phyloP scores from a whole-genome alignment of 768 basidiomycete genomes.

The Suillus plorans region DNA sequence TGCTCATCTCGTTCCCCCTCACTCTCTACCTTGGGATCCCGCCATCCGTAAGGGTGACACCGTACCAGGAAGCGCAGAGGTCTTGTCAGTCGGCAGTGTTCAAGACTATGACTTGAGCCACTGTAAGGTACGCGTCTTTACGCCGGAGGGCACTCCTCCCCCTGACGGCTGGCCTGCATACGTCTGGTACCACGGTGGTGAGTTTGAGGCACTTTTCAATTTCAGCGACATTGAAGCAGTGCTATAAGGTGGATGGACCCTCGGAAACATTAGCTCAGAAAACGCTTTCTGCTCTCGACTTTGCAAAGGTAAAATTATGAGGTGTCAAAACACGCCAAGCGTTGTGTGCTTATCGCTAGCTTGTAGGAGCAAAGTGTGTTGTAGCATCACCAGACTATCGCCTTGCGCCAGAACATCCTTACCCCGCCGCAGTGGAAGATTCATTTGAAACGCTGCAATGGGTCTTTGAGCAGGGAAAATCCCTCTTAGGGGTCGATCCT shows the following conservation, averaged over 20 bases:
- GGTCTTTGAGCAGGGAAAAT: constrained; percentile 40
- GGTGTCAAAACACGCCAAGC: not conserved
- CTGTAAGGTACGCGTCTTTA: constrained; percentile 61
- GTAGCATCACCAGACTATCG: constrained; percentile 34
- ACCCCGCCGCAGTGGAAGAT: constrained; percentile 35
- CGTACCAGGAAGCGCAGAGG: constrained; percentile 56
- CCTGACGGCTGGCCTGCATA: constrained; percentile 67
- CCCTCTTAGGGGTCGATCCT: constrained; percentile 48
- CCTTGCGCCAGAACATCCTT: constrained; percentile 34
- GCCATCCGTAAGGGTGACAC: constrained; percentile 49
- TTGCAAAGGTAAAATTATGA: constrained; percentile 24
- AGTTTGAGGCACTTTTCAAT: constrained; percentile 12
- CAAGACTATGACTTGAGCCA: constrained; percentile 53
- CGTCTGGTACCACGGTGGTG: constrained; percentile 75
- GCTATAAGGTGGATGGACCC: constrained; percentile 68
- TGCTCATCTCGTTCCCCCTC: constrained; percentile 45
- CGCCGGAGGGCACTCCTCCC: constrained; percentile 51
- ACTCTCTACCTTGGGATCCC: constrained; percentile 64
- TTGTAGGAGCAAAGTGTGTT: constrained; percentile 31
- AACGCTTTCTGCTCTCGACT: constrained; percentile 49
- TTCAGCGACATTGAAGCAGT: not conserved
- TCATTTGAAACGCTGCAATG: constrained; percentile 36
- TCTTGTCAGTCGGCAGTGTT: constrained; percentile 54
- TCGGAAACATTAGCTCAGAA: constrained; percentile 64
- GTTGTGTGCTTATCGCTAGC: not conserved